Evolutionary conservation across 1,139 yeast species (phyloP).

Genomic region (Candida glucosophila): DNA sequence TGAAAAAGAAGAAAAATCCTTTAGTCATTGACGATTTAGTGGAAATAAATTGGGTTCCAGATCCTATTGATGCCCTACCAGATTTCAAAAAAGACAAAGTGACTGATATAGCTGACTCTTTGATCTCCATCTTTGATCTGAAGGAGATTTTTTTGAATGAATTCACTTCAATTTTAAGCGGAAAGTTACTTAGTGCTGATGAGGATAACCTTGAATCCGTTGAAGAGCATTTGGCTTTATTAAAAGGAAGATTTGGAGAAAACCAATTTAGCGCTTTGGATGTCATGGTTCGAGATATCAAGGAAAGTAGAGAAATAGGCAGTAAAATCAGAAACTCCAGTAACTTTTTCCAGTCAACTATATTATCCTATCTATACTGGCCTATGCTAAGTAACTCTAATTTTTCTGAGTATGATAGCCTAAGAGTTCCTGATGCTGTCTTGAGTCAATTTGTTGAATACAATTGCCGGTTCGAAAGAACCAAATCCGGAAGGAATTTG

Average conservation of each 20-base stretch:
- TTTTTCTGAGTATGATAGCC: conserved; percentile 22
- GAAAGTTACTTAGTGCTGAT: conserved; percentile 42
- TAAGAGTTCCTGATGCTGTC: conserved; percentile 39
- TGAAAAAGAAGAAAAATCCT: conserved; percentile 18
- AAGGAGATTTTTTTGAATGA: conserved; percentile 69
- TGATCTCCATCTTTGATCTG: conserved; percentile 70
- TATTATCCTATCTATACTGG: conserved; percentile 46
- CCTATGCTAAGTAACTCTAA: conserved; percentile 26
- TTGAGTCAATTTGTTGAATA: conserved; percentile 32
- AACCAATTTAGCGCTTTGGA: conserved; percentile 60
- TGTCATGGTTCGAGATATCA: conserved; percentile 77
- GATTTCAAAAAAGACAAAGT: conserved; percentile 65
- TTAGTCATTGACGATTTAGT: conserved; percentile 23
- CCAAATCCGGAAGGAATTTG: conserved; percentile 53
- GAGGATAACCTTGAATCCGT: conserved; percentile 38
- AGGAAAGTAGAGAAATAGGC: conserved; percentile 40
- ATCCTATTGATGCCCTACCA: conserved; percentile 87
- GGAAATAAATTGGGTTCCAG: conserved; percentile 73
- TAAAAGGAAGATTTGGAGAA: conserved; percentile 63
- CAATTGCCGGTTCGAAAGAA: conserved; percentile 25
- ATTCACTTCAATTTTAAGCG: conserved; percentile 59
- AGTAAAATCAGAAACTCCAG: conserved; percentile 12
- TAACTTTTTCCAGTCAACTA: conserved; percentile 22
- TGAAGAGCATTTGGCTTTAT: conserved; percentile 35
- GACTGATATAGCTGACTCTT: conserved; percentile 62